Conservation (phyloP, 768 basidiomycete species). For the Mycena vitilis region DNA sequence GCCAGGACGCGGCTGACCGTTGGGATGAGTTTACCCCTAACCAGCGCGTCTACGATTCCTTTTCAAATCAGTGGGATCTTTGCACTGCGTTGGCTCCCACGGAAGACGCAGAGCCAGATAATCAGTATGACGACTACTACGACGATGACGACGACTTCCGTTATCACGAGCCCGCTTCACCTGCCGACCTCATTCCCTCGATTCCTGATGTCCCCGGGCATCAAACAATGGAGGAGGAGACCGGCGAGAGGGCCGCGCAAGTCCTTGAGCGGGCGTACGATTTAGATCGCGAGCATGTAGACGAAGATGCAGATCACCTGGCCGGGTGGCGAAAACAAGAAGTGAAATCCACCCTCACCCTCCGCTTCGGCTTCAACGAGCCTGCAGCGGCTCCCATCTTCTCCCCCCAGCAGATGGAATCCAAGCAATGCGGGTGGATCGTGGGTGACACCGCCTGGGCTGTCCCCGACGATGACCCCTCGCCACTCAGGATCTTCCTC, state of each 20-base stretch:
- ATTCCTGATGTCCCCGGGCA: conserved; percentile 30
- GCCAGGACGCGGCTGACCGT: conserved; percentile 13
- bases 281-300: conserved; percentile 10
- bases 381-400: conserved; percentile 1
- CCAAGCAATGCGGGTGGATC: conserved; percentile 13
- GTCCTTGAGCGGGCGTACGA: conserved; percentile 24
- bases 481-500: conserved; percentile 19
- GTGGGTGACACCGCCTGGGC: conserved; percentile 23
- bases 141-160: conserved; percentile 18
- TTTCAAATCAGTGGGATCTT: conserved; percentile 34
- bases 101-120: conserved; percentile 21
- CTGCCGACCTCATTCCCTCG: conserved; percentile 15
- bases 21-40: conserved; percentile 31
- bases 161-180: conserved; percentile 4
- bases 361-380: conserved; percentile 21
- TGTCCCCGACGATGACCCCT: background rate
- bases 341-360: background rate
- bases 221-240: conserved; percentile 21
- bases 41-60: conserved; percentile 30
- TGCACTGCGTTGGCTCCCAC: conserved; percentile 23
- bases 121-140: background rate
- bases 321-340: conserved; percentile 18
- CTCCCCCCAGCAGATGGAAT: conserved; percentile 1
- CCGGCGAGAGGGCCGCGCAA: conserved; percentile 22
- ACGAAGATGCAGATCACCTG: conserved; percentile 15